These are phyloP conservation scores for Tilletiaria anomala DNA, from an alignment of 1,284 basidiomycete genomes.

Conservation along the genomic window DNA sequence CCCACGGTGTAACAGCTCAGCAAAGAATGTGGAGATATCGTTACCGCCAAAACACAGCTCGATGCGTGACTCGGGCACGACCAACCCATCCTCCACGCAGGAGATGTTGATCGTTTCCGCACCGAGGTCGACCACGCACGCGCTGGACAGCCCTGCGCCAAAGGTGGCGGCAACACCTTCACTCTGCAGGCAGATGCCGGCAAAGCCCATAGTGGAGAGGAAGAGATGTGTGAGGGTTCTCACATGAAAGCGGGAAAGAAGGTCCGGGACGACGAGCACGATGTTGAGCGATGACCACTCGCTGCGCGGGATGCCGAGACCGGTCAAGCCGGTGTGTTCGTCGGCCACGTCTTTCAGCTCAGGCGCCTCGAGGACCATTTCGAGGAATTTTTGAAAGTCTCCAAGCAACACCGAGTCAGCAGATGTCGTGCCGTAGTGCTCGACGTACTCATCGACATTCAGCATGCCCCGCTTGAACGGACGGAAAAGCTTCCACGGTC, in stretches of 20 bases:
- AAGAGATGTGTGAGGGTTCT: slow-evolving; percentile 63
- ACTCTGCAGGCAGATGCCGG: slow-evolving; percentile 30
- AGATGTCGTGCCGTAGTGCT: slow-evolving; percentile 21
- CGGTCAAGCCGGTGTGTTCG: slow-evolving; percentile 9
- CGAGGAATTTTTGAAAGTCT: slow-evolving; percentile 11
- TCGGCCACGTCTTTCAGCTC: slow-evolving; percentile 10
- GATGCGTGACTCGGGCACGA: slow-evolving; percentile 75
- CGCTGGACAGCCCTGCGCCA: slow-evolving; percentile 81
- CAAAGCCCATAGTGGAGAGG: slow-evolving; percentile 57
- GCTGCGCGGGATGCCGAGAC: slow-evolving; percentile 25
- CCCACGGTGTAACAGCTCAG: slow-evolving; percentile 63
- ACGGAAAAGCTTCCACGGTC: slow-evolving; percentile 30
- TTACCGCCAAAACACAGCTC: slow-evolving; percentile 76
- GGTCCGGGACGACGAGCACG: slow-evolving; percentile 80
- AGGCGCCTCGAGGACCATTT: slow-evolving; percentile 20
- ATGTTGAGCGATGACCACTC: slow-evolving; percentile 50
- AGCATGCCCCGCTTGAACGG: slow-evolving; percentile 29
- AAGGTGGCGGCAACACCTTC: slow-evolving; percentile 81
- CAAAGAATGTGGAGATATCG: slow-evolving; percentile 78
- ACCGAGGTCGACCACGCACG: slow-evolving; percentile 90
- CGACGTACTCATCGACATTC: slow-evolving; percentile 25
- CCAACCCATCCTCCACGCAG: slow-evolving; percentile 87
- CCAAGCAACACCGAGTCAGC: slow-evolving; percentile 23
- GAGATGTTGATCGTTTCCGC: slow-evolving; percentile 69
- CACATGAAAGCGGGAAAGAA: slow-evolving; percentile 71